Evolutionary conservation across 805 yeast genomes (phyloP), one percentile per base, ranked within the genome.

Genomic region (Candida railenensis): DNA sequence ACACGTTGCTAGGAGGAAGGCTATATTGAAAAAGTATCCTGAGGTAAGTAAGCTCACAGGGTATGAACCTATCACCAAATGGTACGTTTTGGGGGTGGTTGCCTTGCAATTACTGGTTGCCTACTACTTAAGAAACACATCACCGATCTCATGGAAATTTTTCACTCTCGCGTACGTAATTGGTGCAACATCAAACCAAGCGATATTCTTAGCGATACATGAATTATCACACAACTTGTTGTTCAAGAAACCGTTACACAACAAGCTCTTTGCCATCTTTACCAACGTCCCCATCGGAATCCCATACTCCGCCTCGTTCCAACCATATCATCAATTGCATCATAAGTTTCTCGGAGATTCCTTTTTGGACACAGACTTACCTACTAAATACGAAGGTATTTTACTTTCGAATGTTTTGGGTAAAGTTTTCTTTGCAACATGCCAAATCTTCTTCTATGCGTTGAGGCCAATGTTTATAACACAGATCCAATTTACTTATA

Each of bases 321-420:
- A 87, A 50, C 96, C 96, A 5, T 90, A 90, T 63, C 97, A 90
- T 60, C 89, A 89, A 63, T 71, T 90, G 33, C 97, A 90, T 60
- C 97, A 90, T 68, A 90, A 90, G 65, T 89, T 87, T 58, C 67
- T 87, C 58, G 97, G 97, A 16, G 96, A 90, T 61, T 86, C 82
- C 56, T 73, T 76, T 43, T 81, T 80, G 55, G 97, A 90, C 66
- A 86, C 97, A 0, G 97, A 90, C 63, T 71, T 90, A 51, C 97
- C 97, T 32, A 90, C 97, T 0, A 61, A 67, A 20, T 74, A 82
- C 30, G 97, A 90, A 65, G 94, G 95, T 0, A 37, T 84, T 0
- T 59, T 90, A 4, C 71, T 90, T 32, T 83, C 90, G 20, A 87
- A 82, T 52, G 81, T 89, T 2, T 74, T 88, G 39, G 97, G 97